Evolutionary conservation across 2,329 filamentous ascomycete species (phyloP).

Genomic region (Alternaria metachromatica): DNA sequence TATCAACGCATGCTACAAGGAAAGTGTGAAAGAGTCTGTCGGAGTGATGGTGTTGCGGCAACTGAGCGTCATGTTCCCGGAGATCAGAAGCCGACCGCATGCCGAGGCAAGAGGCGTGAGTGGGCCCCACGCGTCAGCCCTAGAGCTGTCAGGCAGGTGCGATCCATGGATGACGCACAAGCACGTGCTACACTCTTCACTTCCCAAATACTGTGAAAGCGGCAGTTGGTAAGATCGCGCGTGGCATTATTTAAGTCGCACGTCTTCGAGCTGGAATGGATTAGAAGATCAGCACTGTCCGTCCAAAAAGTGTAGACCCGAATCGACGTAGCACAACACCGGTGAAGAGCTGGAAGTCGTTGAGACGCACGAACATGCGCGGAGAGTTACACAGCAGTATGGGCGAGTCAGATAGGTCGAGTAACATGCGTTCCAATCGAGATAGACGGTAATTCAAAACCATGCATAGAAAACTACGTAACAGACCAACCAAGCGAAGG

Average conservation of each 20-base stretch:
- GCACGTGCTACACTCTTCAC: not conserved
- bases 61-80: slow-evolving; percentile 1
- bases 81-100: slow-evolving; percentile 26
- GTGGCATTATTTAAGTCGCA: not conserved
- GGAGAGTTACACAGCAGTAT: not conserved
- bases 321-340: slow-evolving; percentile 4
- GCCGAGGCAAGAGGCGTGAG: slow-evolving; percentile 13
- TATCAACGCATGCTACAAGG: slow-evolving; percentile 33
- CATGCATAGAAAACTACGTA: not conserved
- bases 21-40: not conserved
- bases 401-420: not conserved
- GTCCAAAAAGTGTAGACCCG: slow-evolving; percentile 37
- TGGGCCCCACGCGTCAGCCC: slow-evolving; percentile 11
- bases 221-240: not conserved
- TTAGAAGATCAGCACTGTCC: slow-evolving; percentile 43
- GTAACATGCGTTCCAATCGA: not conserved
- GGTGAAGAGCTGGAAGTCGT: slow-evolving; percentile 3
- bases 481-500: not conserved
- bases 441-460: not conserved
- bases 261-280: not conserved
- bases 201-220: not conserved
- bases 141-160: not conserved
- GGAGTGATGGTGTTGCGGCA: not conserved
- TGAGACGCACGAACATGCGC: not conserved
- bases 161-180: not conserved